phyloP scores from a whole-genome alignment of 768 basidiomycete genomes.

The Russula compacta region DNA sequence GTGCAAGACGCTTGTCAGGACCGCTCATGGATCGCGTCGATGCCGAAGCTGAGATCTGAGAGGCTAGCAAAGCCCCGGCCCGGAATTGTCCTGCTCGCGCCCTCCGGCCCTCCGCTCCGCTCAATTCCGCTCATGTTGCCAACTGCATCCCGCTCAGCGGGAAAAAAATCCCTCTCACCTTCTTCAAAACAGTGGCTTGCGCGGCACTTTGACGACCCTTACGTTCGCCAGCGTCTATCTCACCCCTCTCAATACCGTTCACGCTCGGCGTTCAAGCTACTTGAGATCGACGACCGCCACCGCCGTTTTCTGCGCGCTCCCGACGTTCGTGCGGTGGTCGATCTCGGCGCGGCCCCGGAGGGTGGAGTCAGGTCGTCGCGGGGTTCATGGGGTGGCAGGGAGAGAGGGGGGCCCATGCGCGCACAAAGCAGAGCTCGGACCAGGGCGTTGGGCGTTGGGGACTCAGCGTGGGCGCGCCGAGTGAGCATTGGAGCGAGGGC shows the following conservation, averaged over 20 bases:
- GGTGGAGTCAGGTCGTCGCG: slow-evolving; percentile 85
- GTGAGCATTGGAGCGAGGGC: neutral
- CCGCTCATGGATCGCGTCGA: neutral
- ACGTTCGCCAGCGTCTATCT: slow-evolving; percentile 47
- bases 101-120: too few relatives aligned
- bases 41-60: too few relatives aligned
- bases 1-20: slow-evolving; percentile 29
- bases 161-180: slow-evolving; percentile 13
- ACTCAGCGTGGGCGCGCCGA: neutral
- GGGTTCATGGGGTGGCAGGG: slow-evolving; percentile 46
- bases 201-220: slow-evolving; percentile 63
- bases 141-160: neutral
- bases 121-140: neutral
- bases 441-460: slow-evolving; percentile 5
- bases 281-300: slow-evolving; percentile 61
- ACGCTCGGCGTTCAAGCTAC: slow-evolving; percentile 85
- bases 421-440: neutral
- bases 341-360: slow-evolving; percentile 92
- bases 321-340: slow-evolving; percentile 60
- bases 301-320: slow-evolving; percentile 41
- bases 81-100: neutral
- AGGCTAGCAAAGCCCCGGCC: neutral
- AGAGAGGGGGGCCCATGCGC: slow-evolving; percentile 17
- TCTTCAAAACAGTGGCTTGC: slow-evolving; percentile 57
- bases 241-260: slow-evolving; percentile 54